These are phyloP conservation scores for Eutrema yunnanense DNA, from an alignment of 345 rosid genomes.

Conservation along the genomic window DNA sequence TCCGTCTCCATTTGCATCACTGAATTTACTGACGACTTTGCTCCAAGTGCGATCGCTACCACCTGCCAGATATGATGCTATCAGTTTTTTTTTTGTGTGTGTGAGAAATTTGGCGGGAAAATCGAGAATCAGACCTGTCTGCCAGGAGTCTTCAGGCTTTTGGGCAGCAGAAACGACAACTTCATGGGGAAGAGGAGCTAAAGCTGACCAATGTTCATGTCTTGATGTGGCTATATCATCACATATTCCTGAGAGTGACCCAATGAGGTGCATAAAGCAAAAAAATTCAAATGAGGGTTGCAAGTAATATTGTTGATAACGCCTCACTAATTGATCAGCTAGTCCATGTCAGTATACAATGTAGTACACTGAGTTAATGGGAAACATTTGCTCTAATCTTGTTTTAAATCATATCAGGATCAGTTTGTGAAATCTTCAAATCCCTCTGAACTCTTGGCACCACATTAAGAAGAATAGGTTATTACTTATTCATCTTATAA, in stretches of 20 bases:
- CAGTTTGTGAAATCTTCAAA: neutral
- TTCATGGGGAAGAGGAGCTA: constrained; percentile 97
- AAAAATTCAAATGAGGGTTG: neutral
- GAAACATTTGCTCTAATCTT: neutral
- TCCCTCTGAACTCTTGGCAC: neutral
- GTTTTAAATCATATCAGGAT: neutral
- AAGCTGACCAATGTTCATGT: constrained; percentile 91
- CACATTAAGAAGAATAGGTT: neutral
- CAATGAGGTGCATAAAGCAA: neutral
- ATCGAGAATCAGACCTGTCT: constrained; percentile 36
- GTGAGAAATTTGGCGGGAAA: neutral
- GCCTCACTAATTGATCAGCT: neutral
- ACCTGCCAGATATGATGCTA: constrained; percentile 32
- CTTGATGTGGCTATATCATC: constrained; percentile 69
- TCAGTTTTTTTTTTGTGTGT: neutral
- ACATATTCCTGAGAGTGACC: constrained; percentile 47
- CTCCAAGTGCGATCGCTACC: constrained; percentile 52
- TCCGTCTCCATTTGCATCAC: constrained; percentile 89
- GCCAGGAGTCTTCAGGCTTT: constrained; percentile 80
- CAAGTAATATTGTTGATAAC: neutral
- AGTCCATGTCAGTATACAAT: neutral
- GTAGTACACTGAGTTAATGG: neutral
- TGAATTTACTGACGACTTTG: constrained; percentile 62
- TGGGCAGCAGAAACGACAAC: constrained; percentile 94
- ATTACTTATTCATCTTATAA: neutral